Conservation (phyloP, 1,284 basidiomycete genomes). For the Coriolopsis trogii region DNA sequence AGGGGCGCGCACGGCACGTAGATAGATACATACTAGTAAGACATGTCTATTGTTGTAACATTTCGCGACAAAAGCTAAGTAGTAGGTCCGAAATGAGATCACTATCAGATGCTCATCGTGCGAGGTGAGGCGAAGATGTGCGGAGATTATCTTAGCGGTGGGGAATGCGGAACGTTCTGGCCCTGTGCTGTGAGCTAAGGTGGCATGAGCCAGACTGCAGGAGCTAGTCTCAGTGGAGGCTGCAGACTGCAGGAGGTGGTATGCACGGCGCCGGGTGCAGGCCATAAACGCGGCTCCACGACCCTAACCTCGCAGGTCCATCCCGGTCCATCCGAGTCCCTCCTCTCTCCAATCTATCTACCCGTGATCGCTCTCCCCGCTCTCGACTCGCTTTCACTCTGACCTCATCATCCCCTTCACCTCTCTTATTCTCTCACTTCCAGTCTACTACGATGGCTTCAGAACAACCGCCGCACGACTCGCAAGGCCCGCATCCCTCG, state of each 20-base stretch:
- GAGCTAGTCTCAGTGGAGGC: too few relatives aligned
- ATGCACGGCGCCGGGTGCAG: too few relatives aligned
- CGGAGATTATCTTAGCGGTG: too few relatives aligned
- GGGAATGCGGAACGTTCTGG: neutral
- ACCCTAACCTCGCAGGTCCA: constrained; percentile 6
- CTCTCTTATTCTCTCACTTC: neutral
- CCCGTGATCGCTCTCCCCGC: neutral
- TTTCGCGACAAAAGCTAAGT: too few relatives aligned
- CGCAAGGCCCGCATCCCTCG: constrained; percentile 25
- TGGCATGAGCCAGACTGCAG: too few relatives aligned
- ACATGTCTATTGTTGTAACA: too few relatives aligned
- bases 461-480: constrained; percentile 9
- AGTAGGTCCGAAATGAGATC: too few relatives aligned
- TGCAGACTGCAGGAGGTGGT: too few relatives aligned
- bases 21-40: too few relatives aligned
- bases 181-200: neutral
- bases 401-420: neutral
- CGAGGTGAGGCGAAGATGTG: too few relatives aligned
- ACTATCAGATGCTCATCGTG: too few relatives aligned
- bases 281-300: constrained; percentile 9
- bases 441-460: constrained; percentile 11
- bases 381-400: neutral
- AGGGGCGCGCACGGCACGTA: too few relatives aligned
- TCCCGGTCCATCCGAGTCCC: constrained; percentile 2
- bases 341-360: neutral